Evolutionary conservation across 2,329 filamentous ascomycete genomes (phyloP), one percentile per base, ranked within the genome.

Genomic region (Zymoseptoria ardabiliae): DNA sequence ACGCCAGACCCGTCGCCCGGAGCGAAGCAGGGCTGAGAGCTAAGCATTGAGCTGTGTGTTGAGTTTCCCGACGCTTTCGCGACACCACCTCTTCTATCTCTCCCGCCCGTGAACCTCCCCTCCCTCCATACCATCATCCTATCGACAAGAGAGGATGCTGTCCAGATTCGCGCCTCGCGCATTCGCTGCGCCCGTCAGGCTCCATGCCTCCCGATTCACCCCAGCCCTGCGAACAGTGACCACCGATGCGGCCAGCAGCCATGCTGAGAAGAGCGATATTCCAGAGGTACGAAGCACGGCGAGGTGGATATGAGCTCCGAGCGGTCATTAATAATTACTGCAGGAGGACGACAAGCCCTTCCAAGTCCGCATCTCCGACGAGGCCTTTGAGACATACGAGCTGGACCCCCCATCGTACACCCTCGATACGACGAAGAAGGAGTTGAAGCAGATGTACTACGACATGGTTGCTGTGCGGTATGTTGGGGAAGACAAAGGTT

Each of bases 351-450:
- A 97, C 73, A 89, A 96, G 83, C 85, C 86, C 67, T 97, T 99
- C 82, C 85, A 88, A 72, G 85, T 99, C 75, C 88, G 86, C 73
- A 88, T 99, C 76, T 96, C 91, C 76, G 91, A 97, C 76, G 93
- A 97, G 88, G 93, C 90, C 81, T 99, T 97, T 81, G 94, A 99
- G 85, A 97, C 94, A 60, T 99, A 97, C 81, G 91, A 97, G 82
- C 85, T 99, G 75, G 94, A 99, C 80, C 92, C 93, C 70, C 94
- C 94, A 67, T 82, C 91, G 60, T 97, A 97, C 83, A 92, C 90
- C 65, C 81, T 99, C 70, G 82, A 95, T 72, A 90, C 91, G 66
- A 97, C 93, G 73, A 99, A 99, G 87, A 91, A 90, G 80, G 90
- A 97, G 81, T 82, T 99, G 76, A 97, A 96, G 86, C 84, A 95